Base-by-base conservation (phyloP, 306 rosid genomes). In the Cicer pinnatifidum region DNA sequence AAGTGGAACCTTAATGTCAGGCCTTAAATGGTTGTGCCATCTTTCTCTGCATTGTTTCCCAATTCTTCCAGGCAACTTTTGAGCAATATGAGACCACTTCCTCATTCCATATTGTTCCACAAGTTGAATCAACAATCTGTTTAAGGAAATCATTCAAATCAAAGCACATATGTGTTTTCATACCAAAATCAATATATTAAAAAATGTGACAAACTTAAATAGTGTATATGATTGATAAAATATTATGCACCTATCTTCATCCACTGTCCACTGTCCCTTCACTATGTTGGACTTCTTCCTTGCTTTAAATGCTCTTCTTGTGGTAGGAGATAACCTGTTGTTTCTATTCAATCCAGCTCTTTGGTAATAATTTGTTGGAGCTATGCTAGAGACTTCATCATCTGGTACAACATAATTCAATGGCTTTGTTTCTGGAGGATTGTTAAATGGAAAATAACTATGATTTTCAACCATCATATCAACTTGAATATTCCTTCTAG, bases 1-100 rank as follows among this genome's bases (percentile, higher is more conserved):
- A 73, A 23, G 53, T 15, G 58, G 47, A 64, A 94, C 99, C 97
- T 89, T 94, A 69, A 94, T 94, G 81, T 91, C 97, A 13, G 99
- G 99, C 73, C 89, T 85, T 57, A 94, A 88, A 80, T 94, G 98
- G 75, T 94, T 94, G 81, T 94, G 98, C 97, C 98, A 94, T 78
- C 98, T 80, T 78, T 94, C 97, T 82, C 98, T 88, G 73, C 98
- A 94, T 9, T 91, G 98, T 75, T 94, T 94, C 48, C 99, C 97
- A 52, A 91, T 94, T 80, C 99, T 89, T 60, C 97, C 96, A 37
- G 92, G 91, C 85, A 94, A 84, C 79, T 84, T 84, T 40, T 85
- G 97, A 77, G 99, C 97, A 35, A 91, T 87, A 28, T 91, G 90
- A 59, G 97, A 88, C 99, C 99, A 94, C 81, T 94, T 94, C 67